Conservation (phyloP, 164 flowering plant species). For the Protea cynaroides region DNA sequence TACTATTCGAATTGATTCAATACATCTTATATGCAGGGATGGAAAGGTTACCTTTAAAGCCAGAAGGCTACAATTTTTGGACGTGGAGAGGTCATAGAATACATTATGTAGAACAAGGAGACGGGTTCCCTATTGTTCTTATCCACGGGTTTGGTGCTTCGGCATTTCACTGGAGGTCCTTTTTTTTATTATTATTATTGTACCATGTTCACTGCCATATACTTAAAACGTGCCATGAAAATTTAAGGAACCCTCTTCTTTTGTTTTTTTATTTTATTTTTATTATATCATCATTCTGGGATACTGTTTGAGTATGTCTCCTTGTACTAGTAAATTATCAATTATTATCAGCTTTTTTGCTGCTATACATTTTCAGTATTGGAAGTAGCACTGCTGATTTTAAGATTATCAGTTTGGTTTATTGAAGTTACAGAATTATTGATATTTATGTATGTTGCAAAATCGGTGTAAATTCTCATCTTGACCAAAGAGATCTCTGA, state of each 20-base stretch:
- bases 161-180: slow-evolving; percentile 95
- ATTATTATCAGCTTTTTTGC: not conserved
- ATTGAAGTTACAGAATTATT: too few species aligned
- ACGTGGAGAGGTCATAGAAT: slow-evolving; percentile 82
- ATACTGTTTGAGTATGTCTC: not conserved
- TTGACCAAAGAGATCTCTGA: too few species aligned
- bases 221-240: not conserved
- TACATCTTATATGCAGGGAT: slow-evolving; percentile 30
- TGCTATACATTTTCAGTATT: not conserved
- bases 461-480: not conserved
- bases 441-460: not conserved
- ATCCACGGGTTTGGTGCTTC: slow-evolving; percentile 99
- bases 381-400: not conserved
- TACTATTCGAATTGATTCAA: not conserved
- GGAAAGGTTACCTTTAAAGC: slow-evolving; percentile 71
- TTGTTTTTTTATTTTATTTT: too few species aligned
- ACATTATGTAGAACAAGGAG: slow-evolving; percentile 90
- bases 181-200: not conserved
- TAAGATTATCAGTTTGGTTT: too few species aligned
- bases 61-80: slow-evolving; percentile 89
- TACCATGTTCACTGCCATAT: not conserved
- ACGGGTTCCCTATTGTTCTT: slow-evolving; percentile 76
- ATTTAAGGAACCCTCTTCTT: not conserved
- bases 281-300: not conserved
- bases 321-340: not conserved